phyloP scores from a whole-genome alignment of 768 basidiomycete species.

The Tricholoma sp. region DNA sequence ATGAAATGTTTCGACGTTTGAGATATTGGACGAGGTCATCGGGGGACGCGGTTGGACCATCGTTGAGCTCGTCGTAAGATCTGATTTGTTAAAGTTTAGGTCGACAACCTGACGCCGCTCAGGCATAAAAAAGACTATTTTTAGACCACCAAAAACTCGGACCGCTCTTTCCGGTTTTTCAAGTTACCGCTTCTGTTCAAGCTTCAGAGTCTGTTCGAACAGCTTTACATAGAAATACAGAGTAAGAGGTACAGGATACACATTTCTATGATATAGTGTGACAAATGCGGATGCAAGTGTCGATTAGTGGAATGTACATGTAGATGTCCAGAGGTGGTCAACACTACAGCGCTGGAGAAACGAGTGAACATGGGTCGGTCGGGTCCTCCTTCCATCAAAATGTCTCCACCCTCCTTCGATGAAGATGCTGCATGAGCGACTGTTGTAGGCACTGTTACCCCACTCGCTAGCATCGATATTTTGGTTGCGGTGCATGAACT shows the following conservation, averaged over 20 bases:
- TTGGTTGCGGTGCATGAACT: background rate
- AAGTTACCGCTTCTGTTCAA: background rate
- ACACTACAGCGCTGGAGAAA: constrained; percentile 1
- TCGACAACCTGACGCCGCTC: background rate
- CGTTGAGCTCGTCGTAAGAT: constrained; percentile 4
- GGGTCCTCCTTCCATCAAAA: no score
- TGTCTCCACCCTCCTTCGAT: no score
- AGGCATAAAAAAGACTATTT: background rate
- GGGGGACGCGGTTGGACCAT: constrained; percentile 34
- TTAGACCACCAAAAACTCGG: background rate
- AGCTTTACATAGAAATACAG: constrained; percentile 8
- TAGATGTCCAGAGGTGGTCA: background rate
- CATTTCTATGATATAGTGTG: constrained; percentile 10
- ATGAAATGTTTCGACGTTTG: constrained; percentile 44
- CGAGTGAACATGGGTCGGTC: no score
- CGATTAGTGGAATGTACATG: background rate
- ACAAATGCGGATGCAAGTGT: background rate
- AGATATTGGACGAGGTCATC: constrained; percentile 16
- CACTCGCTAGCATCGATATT: background rate
- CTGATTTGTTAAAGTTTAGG: background rate
- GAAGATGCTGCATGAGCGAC: no score
- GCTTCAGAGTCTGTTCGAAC: background rate
- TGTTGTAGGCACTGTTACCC: background rate
- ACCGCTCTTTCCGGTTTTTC: background rate
- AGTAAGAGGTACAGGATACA: constrained; percentile 10